Base-by-base conservation (phyloP, 2,329 filamentous ascomycete species). In the Exserohilum turcica region DNA sequence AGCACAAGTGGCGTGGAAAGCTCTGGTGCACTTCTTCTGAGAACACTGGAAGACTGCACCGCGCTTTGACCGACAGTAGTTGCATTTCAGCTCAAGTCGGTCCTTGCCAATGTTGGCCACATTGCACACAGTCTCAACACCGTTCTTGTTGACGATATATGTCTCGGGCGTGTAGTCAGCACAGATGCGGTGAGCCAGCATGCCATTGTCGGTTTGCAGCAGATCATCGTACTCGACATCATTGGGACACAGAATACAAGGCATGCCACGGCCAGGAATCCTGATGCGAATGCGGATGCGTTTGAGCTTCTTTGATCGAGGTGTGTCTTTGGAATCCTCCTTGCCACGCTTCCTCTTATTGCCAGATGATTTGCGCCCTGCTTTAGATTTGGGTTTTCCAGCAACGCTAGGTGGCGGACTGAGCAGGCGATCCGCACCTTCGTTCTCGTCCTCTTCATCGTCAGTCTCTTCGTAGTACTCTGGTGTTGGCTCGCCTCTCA, bases 1-100 rank as follows among this genome's bases (percentile, higher is more conserved):
- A 2, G 94, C 94, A 72, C 94, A 99, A 1, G 92, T 97, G 13
- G 93, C 90, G 72, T 99, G 94, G 75, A 97, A 99, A 7, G 93
- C 89, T 59, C 94, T 83, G 3, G 91, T 89, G 67, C 94, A 99
- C 73, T 96, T 97, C 79, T 92, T 93, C 64, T 91, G 88, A 1
- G 91, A 95, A 76, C 94, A 99, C 74, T 97, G 93, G 77, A 99
- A 95, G 76, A 93, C 97, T 13, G 91, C 91, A n/a, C 94, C 94
- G 52, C 89, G 90, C 74, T 94, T 95, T 28, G 92, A 95, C 29
- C 92, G 90, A 71, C 94, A 99, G 77, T 91, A 96, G 57, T 96
- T 86, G 74, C 94, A 99, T 75, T 96, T 96, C 63, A 97, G 86
- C 21, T 95, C 92, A 63, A 96, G 79, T 16, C 93, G 89, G 50